These are phyloP conservation scores for Acidiella bohemica DNA, from an alignment of 495 filamentous ascomycete species.

Conservation along the genomic window DNA sequence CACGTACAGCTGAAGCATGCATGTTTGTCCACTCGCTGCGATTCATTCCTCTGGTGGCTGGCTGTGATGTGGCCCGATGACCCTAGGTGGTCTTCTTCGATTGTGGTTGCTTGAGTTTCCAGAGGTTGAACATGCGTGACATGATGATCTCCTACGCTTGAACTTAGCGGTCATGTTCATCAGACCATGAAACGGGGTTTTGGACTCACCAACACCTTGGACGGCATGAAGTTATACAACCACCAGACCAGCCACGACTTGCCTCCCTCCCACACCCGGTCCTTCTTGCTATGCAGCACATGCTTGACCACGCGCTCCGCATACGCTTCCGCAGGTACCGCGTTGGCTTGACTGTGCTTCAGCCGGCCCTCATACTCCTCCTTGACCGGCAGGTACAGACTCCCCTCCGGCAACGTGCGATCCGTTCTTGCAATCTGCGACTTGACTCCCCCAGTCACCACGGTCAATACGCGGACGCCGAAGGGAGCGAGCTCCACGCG, in stretches of 20 bases:
- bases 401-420: slow-evolving; percentile 35
- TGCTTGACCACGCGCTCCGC: slow-evolving; percentile 43
- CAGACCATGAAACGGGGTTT: neutral
- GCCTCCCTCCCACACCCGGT: slow-evolving; percentile 42
- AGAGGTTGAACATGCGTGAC: slow-evolving; percentile 16
- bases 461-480: slow-evolving; percentile 32
- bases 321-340: slow-evolving; percentile 40
- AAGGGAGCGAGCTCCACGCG: slow-evolving; percentile 42
- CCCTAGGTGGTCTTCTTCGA: no score
- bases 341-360: slow-evolving; percentile 43
- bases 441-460: slow-evolving; percentile 51
- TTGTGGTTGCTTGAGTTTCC: slow-evolving; percentile 11
- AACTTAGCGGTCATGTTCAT: neutral
- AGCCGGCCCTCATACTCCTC: slow-evolving; percentile 39
- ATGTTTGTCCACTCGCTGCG: no score
- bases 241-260: slow-evolving; percentile 36
- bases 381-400: slow-evolving; percentile 40
- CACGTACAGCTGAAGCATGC: no score
- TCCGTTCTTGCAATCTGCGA: slow-evolving; percentile 42
- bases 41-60: no score
- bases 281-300: slow-evolving; percentile 37
- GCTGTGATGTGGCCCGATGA: no score
- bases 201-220: slow-evolving; percentile 18
- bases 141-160: slow-evolving; percentile 7
- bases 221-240: slow-evolving; percentile 33